These are phyloP conservation scores for Suillus americanus DNA, from an alignment of 768 basidiomycete species.

Conservation along the genomic window DNA sequence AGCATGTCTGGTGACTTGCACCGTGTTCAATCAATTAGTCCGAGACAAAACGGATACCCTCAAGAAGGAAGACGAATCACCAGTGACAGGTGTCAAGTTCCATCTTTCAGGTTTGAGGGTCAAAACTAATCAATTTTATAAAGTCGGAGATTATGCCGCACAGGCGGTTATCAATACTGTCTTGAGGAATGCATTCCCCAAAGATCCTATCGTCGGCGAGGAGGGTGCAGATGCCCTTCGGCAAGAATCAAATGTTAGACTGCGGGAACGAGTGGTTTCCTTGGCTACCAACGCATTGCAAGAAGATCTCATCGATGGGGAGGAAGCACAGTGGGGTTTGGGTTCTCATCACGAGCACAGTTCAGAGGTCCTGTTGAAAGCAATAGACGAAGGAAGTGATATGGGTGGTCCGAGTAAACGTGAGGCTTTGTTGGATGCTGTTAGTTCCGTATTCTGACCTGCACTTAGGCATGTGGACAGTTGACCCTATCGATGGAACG, in stretches of 20 bases:
- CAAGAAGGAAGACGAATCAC: slow-evolving; percentile 89
- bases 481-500: slow-evolving; percentile 91
- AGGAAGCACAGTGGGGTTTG: slow-evolving; percentile 69
- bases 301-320: slow-evolving; percentile 50
- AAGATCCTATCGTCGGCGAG: slow-evolving; percentile 90
- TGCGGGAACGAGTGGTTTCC: slow-evolving; percentile 68
- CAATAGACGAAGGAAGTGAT: slow-evolving; percentile 83
- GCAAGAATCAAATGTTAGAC: slow-evolving; percentile 36
- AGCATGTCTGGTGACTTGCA: slow-evolving; percentile 79
- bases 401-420: slow-evolving; percentile 72
- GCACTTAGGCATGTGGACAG: slow-evolving; percentile 76
- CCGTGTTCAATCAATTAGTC: slow-evolving; percentile 84
- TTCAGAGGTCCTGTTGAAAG: slow-evolving; percentile 65
- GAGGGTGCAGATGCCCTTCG: slow-evolving; percentile 87
- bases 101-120: neutral
- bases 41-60: slow-evolving; percentile 70
- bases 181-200: slow-evolving; percentile 73
- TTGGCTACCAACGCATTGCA: slow-evolving; percentile 82
- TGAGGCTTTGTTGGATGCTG: slow-evolving; percentile 38
- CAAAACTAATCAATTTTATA: slow-evolving; percentile 2
- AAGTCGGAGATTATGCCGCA: slow-evolving; percentile 92
- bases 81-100: slow-evolving; percentile 69
- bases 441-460: slow-evolving; percentile 1
- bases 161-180: slow-evolving; percentile 90
- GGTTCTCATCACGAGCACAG: slow-evolving; percentile 57